These are phyloP conservation scores for Castanospermum australe DNA, from an alignment of 306 rosid genomes.

Conservation along the genomic window DNA sequence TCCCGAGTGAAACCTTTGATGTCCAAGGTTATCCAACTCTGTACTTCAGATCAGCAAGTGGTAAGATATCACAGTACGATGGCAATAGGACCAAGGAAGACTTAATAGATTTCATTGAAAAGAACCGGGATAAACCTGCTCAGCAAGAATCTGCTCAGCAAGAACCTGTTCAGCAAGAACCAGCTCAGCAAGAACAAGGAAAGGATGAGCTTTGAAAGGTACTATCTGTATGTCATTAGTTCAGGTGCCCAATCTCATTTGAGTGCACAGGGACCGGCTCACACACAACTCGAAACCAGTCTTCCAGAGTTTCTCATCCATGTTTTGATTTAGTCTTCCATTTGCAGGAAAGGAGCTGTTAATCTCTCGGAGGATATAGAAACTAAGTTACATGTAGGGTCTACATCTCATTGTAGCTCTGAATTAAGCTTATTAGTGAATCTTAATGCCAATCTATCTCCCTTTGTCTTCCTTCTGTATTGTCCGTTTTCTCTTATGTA, in stretches of 20 bases:
- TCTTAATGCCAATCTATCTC: constrained; percentile 30
- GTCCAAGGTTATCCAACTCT: constrained; percentile 87
- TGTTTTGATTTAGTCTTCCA: background rate
- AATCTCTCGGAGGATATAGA: background rate
- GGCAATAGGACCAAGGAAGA: constrained; percentile 77
- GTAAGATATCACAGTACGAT: constrained; percentile 50
- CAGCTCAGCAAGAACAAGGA: constrained; percentile 36
- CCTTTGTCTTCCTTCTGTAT: background rate
- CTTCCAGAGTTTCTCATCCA: background rate
- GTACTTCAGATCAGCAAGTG: constrained; percentile 74
- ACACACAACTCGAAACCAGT: background rate
- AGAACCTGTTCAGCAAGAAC: constrained; percentile 43
- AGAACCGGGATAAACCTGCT: constrained; percentile 58
- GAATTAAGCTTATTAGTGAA: constrained; percentile 21
- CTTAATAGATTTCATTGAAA: constrained; percentile 68
- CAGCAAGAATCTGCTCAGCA: constrained; percentile 35
- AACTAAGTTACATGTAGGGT: constrained; percentile 18
- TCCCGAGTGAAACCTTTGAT: constrained; percentile 57
- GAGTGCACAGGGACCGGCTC: background rate
- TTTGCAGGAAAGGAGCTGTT: constrained; percentile 31
- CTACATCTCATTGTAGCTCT: constrained; percentile 23
- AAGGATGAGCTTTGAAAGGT: constrained; percentile 91
- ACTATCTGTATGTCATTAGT: background rate
- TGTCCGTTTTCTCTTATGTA: background rate
- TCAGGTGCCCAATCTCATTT: background rate